Evolutionary conservation across 257 asterid species (phyloP), one percentile per base, ranked within the genome.

Genomic region (Marsdenia floribunda): DNA sequence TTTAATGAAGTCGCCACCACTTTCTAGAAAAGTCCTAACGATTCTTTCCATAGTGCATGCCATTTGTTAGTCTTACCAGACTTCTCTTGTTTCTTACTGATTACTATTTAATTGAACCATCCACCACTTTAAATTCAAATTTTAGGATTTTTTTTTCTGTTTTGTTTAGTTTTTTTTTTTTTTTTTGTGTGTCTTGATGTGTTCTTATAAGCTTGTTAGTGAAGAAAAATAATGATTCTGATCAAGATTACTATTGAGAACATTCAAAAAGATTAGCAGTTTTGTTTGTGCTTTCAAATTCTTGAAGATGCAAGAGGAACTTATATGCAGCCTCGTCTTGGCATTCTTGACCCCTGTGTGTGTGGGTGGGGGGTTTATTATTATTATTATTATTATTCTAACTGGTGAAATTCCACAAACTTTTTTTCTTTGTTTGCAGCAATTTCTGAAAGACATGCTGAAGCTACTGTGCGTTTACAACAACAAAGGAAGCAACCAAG

Each of bases 401-500:
- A 29, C 68, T 33, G 49, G n/a, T 50, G 50, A 66, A 19, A 19
- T 46, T 47, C 2, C 15, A 6, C 33, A 38, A 21, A 7, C 14
- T 59, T 44, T n/a, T n/a, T n/a, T n/a, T n/a, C n/a, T n/a, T 46
- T 63, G 33, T 29, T 78, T 50, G 77, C 95, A 93, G 97, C 97
- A 93, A 91, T 93, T 91, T 81, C 82, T 93, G 75, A 93, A 93
- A 83, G 96, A 90, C 71, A 87, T 93, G 96, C 97, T 93, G 46
- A 91, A 91, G 87, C 82, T 85, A 44, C 90, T 93, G 15, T 93
- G 96, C 21, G 83, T 87, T 67, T 93, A 91, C 87, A 93, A 91
- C 75, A 88, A 91, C 87, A 91, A 91, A 82, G 98, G 98, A 74
- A 85, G 90, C 58, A 92, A 90, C 82, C 98, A 93, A 81, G 98